A percentile compares a stretch with the other conserved stretches of the same genome.
Conservation (phyloP, 495 filamentous ascomycete species). For the Lichenothelia convexa region DNA sequence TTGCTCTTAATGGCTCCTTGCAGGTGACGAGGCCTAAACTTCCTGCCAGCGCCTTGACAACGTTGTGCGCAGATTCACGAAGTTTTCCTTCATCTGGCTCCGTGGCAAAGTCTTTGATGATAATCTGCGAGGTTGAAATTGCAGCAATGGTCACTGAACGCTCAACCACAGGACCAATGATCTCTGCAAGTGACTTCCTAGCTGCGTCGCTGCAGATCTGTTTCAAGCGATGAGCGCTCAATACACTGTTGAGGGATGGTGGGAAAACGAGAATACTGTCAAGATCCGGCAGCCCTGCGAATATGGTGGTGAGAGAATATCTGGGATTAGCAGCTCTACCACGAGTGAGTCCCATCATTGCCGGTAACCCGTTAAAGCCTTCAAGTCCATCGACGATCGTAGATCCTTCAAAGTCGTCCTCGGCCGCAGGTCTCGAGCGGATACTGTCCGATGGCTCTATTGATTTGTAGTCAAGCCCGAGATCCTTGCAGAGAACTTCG, state of each 20-base stretch:
- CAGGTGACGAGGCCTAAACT: constrained; percentile 92
- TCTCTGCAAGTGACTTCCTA: constrained; percentile 75
- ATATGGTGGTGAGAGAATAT: constrained; percentile 53
- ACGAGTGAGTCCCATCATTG: constrained; percentile 52
- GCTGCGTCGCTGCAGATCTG: constrained; percentile 70
- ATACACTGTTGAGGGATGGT: constrained; percentile 52
- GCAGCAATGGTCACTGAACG: constrained; percentile 93
- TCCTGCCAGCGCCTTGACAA: constrained; percentile 82
- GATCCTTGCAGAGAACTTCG: constrained; percentile 81
- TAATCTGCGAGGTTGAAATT: constrained; percentile 82
- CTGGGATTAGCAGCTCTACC: constrained; percentile 43
- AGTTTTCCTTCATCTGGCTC: constrained; percentile 79
- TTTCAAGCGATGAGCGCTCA: constrained; percentile 48
- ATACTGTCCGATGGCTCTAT: constrained; percentile 74
- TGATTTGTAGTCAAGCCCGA: constrained; percentile 71
- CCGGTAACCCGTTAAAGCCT: constrained; percentile 59
- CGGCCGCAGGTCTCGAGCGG: constrained; percentile 41
- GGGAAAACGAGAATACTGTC: constrained; percentile 55
- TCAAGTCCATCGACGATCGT: constrained; percentile 52
- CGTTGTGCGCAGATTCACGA: constrained; percentile 66
- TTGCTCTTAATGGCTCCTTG: constrained; percentile 87
- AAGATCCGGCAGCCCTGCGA: constrained; percentile 62
- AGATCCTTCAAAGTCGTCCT: constrained; percentile 34
- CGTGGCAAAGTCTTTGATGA: constrained; percentile 88
- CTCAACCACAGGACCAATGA: constrained; percentile 92